phyloP scores from a whole-genome alignment of 2,329 filamentous ascomycete genomes.

The Polychaeton citri region DNA sequence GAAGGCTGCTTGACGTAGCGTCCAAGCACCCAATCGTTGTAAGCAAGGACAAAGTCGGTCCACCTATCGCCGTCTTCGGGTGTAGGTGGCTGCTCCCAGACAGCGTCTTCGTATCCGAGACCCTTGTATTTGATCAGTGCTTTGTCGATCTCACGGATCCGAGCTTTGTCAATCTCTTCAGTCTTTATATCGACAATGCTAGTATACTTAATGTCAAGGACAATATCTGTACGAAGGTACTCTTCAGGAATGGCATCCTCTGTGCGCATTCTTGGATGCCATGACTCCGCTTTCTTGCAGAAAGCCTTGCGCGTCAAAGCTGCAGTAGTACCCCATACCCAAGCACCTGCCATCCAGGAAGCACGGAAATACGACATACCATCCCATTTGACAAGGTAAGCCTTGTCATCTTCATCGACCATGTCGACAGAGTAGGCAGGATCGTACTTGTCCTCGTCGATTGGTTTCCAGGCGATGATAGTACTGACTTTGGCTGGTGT shows the following conservation, averaged over 20 bases:
- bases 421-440: slow-evolving; percentile 40
- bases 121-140: slow-evolving; percentile 87
- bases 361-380: slow-evolving; percentile 68
- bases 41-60: slow-evolving; percentile 68
- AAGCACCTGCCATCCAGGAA: slow-evolving; percentile 76
- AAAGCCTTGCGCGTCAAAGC: slow-evolving; percentile 60
- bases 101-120: slow-evolving; percentile 75
- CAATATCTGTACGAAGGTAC: slow-evolving; percentile 71
- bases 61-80: slow-evolving; percentile 54
- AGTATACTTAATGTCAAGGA: slow-evolving; percentile 67
- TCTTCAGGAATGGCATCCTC: slow-evolving; percentile 80
- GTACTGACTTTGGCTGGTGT: slow-evolving; percentile 54
- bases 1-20: slow-evolving; percentile 55
- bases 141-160: slow-evolving; percentile 57
- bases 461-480: slow-evolving; percentile 81
- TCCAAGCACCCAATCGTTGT: slow-evolving; percentile 72
- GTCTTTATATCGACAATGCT: slow-evolving; percentile 44
- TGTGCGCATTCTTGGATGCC: slow-evolving; percentile 53
- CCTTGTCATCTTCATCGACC: slow-evolving; percentile 64
- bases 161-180: slow-evolving; percentile 56
- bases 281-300: slow-evolving; percentile 50
- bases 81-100: slow-evolving; percentile 73
- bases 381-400: slow-evolving; percentile 88
- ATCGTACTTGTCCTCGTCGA: slow-evolving; percentile 42
- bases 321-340: slow-evolving; percentile 64